Base-by-base conservation (phyloP, 148 eudicot genomes). In the Spergularia bocconei region DNA sequence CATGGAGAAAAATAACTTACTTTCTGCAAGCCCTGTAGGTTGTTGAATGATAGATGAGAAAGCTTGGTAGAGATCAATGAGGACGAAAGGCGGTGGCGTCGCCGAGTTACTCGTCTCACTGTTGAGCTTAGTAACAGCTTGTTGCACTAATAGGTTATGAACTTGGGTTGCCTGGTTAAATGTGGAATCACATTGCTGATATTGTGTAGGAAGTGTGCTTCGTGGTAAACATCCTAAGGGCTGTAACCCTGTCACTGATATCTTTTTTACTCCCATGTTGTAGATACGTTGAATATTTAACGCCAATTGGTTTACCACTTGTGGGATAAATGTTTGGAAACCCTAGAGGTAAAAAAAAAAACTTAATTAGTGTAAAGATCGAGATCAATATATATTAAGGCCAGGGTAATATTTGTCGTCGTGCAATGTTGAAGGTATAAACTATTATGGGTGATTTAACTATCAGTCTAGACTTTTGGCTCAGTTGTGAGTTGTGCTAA, bases 201-300 rank as follows among this genome's bases (percentile, higher is more conserved):
- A 94, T 0, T 83, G 71, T 14, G 76, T 70, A 16, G 36, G 9
- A 1, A 2, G 25, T 7, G 95, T 90, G 81, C 19, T 71, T 12
- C 50, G 71, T 7, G 98, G 98, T 39, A 89, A 82, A 80, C 97
- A 91, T 29, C 96, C 97, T 52, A 94, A 64, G 5, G 98, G 97
- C 54, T 86, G 85, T 47, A 94, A 63, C 13, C 85, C 59, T 29
- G 93, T 79, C 69, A 91, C 97, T 0, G 79, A 83, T 54, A 94
- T 68, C 75, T 81, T 91, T 61, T 69, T 79, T 50, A 86, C 85
- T 53, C 98, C 97, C 65, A 91, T 69, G 0, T n/a, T 56, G 9
- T 83, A 74, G 6, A 94, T 77, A 11, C 92, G 79, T 75, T 86
- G 77, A 47, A 94, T 36, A 79, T 91, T 80, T 52, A 72, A 0